Evolutionary conservation across 345 rosid genomes (phyloP).

Genomic region (Kandelia obovata): DNA sequence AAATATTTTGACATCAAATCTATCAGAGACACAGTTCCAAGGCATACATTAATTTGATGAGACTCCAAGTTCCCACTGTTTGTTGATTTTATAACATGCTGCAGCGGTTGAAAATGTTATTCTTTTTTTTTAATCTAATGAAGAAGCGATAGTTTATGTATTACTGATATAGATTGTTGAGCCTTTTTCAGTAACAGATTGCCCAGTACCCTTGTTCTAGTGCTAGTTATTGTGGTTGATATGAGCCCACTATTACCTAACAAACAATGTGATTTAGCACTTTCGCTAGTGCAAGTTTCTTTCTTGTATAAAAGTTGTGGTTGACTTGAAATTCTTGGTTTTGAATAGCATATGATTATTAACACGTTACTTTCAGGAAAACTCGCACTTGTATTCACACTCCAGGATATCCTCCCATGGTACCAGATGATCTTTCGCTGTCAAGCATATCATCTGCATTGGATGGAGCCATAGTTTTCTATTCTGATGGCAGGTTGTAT

Average conservation of each 20-base stretch:
- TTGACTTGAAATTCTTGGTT: not conserved
- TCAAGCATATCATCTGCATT: slow-evolving; percentile 51
- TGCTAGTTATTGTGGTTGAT: slow-evolving; percentile 2
- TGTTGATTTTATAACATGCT: not conserved
- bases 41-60: not conserved
- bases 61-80: not conserved
- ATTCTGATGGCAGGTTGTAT: slow-evolving; percentile 65
- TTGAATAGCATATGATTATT: not conserved
- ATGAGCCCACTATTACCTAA: not conserved
- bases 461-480: slow-evolving; percentile 54
- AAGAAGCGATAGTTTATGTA: not conserved
- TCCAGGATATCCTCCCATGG: slow-evolving; percentile 71
- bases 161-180: too few relatives aligned
- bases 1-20: not conserved
- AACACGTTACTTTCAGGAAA: slow-evolving; percentile 48
- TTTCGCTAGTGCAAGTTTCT: not conserved
- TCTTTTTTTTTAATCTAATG: not conserved
- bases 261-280: not conserved
- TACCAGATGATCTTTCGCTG: slow-evolving; percentile 51
- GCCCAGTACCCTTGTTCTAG: not conserved
- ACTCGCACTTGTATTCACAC: slow-evolving; percentile 94
- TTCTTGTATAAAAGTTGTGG: not conserved
- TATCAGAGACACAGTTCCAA: too few relatives aligned
- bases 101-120: not conserved
- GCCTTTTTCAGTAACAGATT: too few relatives aligned